Evolutionary conservation across 2,329 filamentous ascomycete genomes (phyloP).

Genomic region (Aspergillus sojae): DNA sequence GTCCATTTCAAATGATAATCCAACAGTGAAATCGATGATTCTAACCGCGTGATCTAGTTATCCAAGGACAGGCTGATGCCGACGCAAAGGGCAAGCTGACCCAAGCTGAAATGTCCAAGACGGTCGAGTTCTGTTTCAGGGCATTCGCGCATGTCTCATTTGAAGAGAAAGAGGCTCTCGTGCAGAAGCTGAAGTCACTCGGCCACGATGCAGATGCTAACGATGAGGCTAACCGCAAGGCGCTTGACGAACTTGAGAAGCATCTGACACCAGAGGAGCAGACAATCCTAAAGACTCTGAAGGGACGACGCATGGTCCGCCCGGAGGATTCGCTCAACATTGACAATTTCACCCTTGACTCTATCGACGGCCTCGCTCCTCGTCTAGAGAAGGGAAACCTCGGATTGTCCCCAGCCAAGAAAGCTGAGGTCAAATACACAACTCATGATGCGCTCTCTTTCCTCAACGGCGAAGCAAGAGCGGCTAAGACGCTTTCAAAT

Average conservation of each 20-base stretch:
- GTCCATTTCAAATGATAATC: background rate
- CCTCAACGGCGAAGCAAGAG: no score
- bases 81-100: background rate
- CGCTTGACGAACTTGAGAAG: background rate
- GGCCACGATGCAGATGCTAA: background rate
- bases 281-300: background rate
- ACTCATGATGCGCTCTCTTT: no score
- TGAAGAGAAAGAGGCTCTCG: background rate
- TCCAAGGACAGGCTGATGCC: constrained; percentile 4
- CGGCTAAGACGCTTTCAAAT: no score
- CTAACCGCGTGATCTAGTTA: background rate
- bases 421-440: background rate
- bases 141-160: background rate
- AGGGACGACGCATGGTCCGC: background rate
- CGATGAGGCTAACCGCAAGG: background rate
- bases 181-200: background rate
- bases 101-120: background rate
- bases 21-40: no score
- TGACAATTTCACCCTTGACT: background rate
- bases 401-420: background rate
- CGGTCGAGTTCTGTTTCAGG: background rate
- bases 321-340: background rate
- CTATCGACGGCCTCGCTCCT: background rate
- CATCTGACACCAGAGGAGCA: background rate
- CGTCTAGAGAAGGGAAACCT: background rate